phyloP scores from a whole-genome alignment of 331 rosid species.

The Malus hybrid region DNA sequence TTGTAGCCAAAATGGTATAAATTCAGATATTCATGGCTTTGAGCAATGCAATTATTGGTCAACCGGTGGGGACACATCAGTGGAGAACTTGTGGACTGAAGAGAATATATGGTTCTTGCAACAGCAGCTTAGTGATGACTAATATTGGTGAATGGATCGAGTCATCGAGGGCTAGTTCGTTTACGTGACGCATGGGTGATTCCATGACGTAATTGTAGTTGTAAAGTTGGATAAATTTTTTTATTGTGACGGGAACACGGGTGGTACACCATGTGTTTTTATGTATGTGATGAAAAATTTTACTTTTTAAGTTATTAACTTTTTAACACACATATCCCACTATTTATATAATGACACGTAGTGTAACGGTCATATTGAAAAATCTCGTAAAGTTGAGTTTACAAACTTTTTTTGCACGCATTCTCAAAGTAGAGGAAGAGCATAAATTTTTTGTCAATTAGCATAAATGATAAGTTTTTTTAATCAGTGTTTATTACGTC shows the following conservation, averaged over 20 bases:
- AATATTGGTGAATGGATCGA: background rate
- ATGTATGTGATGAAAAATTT: no score
- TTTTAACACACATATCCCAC: no score
- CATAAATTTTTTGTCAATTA: background rate
- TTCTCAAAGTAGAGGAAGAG: background rate
- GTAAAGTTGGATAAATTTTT: background rate
- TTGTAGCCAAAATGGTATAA: background rate
- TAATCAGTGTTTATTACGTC: no score
- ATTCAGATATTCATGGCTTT: constrained; percentile 7
- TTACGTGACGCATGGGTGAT: constrained; percentile 18
- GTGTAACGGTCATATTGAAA: no score
- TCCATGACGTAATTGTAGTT: background rate
- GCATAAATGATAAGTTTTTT: no score
- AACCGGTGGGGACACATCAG: constrained; percentile 30
- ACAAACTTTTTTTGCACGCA: background rate
- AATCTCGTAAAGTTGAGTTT: no score
- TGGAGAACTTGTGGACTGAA: constrained; percentile 55
- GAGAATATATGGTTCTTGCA: constrained; percentile 70
- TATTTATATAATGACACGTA: no score
- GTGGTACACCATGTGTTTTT: no score
- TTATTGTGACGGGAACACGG: no score
- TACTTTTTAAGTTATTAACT: no score
- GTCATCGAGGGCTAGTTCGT: background rate
- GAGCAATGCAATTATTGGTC: constrained; percentile 16
- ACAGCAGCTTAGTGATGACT: constrained; percentile 45